Conservation (phyloP, 306 rosid genomes). For the Prunus mongolica region DNA sequence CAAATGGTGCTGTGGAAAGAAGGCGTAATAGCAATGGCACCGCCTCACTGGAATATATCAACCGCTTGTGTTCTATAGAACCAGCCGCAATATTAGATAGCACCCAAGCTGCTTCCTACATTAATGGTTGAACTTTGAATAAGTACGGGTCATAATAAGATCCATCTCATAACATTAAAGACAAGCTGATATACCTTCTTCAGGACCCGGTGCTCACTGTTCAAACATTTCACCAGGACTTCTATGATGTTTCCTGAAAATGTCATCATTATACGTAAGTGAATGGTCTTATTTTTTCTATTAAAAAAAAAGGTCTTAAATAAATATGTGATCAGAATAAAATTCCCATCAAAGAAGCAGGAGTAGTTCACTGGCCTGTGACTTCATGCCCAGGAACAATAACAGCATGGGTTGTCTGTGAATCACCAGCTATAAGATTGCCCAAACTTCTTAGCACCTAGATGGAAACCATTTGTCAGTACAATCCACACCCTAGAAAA, state of each 20-base stretch:
- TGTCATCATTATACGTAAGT: slow-evolving; percentile 5
- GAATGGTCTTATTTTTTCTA: background rate
- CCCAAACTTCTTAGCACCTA: slow-evolving; percentile 92
- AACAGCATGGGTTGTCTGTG: slow-evolving; percentile 44
- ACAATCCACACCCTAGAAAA: slow-evolving; percentile 14
- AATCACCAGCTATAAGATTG: slow-evolving; percentile 86
- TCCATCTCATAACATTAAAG: slow-evolving; percentile 4
- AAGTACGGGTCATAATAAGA: slow-evolving; percentile 14
- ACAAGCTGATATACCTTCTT: slow-evolving; percentile 62
- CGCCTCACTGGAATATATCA: slow-evolving; percentile 67
- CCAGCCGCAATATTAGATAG: slow-evolving; percentile 89
- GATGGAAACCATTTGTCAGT: slow-evolving; percentile 33
- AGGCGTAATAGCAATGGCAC: slow-evolving; percentile 62
- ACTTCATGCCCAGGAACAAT: slow-evolving; percentile 70
- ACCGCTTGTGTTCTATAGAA: slow-evolving; percentile 74
- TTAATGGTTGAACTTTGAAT: slow-evolving; percentile 13
- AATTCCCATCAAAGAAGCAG: slow-evolving; percentile 13
- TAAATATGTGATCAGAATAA: slow-evolving; percentile 1
- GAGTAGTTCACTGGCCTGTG: slow-evolving; percentile 59
- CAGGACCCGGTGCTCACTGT: slow-evolving; percentile 79
- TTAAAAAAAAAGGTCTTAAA: background rate
- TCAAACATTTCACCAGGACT: slow-evolving; percentile 75
- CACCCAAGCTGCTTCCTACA: slow-evolving; percentile 95
- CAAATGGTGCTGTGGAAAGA: slow-evolving; percentile 75
- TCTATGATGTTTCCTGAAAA: slow-evolving; percentile 64